A percentile compares a stretch with the other conserved stretches of the same genome.
phyloP scores from a whole-genome alignment of 148 eudicot genomes.

The Vaccinium macrocarpon region DNA sequence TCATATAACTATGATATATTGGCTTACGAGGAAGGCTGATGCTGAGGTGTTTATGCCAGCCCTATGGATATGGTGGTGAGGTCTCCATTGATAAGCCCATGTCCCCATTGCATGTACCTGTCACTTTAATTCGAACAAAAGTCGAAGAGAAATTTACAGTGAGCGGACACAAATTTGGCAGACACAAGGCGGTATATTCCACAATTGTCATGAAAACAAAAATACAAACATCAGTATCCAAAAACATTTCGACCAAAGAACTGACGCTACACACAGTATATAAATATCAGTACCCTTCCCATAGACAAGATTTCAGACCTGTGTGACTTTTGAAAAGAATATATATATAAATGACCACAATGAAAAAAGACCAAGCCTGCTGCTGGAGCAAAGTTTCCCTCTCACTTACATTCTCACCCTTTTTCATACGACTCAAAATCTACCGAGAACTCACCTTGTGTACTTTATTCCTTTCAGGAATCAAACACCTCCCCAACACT shows the following conservation, averaged over 20 bases:
- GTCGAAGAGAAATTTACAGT: not conserved
- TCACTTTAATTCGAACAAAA: not conserved
- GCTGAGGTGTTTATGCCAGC: not conserved
- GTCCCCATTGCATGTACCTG: not conserved
- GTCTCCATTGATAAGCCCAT: not conserved
- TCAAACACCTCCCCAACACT: conserved; percentile 6
- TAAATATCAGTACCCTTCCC: not conserved
- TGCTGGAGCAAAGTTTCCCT: not conserved
- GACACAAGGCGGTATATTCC: not conserved
- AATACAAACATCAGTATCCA: not conserved
- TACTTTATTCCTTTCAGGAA: conserved; percentile 15
- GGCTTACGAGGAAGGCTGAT: not conserved
- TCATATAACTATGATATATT: too few relatives aligned
- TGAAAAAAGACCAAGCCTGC: not conserved
- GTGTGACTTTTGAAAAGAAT: not conserved
- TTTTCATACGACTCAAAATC: conserved; percentile 16
- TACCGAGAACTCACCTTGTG: conserved; percentile 9
- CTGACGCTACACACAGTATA: not conserved
- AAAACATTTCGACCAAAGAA: not conserved
- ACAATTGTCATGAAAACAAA: not conserved
- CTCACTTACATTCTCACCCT: not conserved
- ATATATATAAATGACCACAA: not conserved
- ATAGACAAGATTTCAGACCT: not conserved
- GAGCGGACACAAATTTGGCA: not conserved
- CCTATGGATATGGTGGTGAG: not conserved